A percentile compares a stretch with the other conserved stretches of the same genome.
These are phyloP conservation scores for Cairneyella variabilis DNA, from an alignment of 495 filamentous ascomycete genomes.

Conservation along the genomic window DNA sequence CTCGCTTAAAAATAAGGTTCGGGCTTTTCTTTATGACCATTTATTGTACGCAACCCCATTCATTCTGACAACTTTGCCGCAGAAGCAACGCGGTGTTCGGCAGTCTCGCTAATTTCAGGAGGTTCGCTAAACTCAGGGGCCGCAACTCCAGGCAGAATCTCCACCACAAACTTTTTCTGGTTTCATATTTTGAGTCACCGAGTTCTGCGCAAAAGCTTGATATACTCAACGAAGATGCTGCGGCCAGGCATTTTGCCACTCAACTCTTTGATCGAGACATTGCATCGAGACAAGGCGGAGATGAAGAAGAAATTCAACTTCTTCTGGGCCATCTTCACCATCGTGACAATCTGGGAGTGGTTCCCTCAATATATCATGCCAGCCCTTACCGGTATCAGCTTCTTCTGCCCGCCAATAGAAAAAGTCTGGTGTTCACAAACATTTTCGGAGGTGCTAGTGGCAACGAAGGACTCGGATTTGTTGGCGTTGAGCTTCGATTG, in stretches of 20 bases:
- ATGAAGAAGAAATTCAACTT: constrained; percentile 30
- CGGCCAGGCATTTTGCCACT: constrained; percentile 40
- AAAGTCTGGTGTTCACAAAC: constrained; percentile 50
- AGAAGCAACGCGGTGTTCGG: too few relatives aligned
- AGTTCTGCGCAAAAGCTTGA: constrained; percentile 45
- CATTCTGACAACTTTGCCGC: too few relatives aligned
- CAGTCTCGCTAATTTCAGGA: too few relatives aligned
- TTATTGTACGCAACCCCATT: too few relatives aligned
- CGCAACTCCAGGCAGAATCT: too few relatives aligned
- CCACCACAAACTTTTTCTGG: too few relatives aligned
- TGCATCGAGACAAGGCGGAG: constrained; percentile 23
- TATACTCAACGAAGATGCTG: constrained; percentile 50
- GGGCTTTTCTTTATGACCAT: too few relatives aligned
- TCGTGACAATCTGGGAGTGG: constrained; percentile 45
- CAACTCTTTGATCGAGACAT: constrained; percentile 39
- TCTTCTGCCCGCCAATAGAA: constrained; percentile 50
- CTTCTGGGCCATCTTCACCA: constrained; percentile 38
- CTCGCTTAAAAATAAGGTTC: too few relatives aligned
- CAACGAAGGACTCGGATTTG: constrained; percentile 48
- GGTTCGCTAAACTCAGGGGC: too few relatives aligned
- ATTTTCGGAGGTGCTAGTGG: constrained; percentile 52
- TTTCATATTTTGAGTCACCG: too few relatives aligned
- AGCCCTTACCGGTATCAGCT: constrained; percentile 48
- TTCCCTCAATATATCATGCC: constrained; percentile 49
- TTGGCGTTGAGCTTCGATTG: constrained; percentile 53